These are phyloP conservation scores for Gigaspora rosea DNA, from an alignment of 192 early-diverging fungal genomes.

Conservation along the genomic window DNA sequence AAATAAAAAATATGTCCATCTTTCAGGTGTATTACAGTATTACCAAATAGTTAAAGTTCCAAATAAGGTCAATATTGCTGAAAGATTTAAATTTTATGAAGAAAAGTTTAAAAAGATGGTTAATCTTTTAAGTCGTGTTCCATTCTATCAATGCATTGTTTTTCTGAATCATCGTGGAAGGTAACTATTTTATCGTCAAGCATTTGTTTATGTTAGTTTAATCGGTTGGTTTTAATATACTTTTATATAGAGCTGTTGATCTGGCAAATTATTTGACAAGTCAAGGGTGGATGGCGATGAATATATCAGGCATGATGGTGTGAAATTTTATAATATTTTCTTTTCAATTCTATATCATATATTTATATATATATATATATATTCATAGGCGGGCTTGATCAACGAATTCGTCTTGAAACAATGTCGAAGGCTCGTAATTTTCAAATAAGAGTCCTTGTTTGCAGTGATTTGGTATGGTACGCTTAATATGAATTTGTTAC, in stretches of 20 bases:
- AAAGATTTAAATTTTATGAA: conserved; percentile 41
- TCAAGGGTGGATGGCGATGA: conserved; percentile 52
- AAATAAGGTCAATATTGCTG: conserved; percentile 32
- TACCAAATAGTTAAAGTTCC: conserved; percentile 36
- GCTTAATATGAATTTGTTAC: not conserved
- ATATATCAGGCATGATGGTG: conserved; percentile 38
- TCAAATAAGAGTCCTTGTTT: conserved; percentile 56
- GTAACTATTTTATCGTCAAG: not conserved
- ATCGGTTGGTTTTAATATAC: not conserved
- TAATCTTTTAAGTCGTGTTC: conserved; percentile 46
- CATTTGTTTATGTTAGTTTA: not conserved
- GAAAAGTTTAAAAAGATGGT: conserved; percentile 51
- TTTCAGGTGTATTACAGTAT: conserved; percentile 56
- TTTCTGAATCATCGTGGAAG: conserved; percentile 57
- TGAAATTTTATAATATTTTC: not conserved
- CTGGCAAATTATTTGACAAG: conserved; percentile 50
- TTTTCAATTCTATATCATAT: not conserved
- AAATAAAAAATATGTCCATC: not conserved
- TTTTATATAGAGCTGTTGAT: conserved; percentile 43
- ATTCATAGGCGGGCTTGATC: conserved; percentile 43
- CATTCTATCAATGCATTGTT: conserved; percentile 64
- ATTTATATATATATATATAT: not conserved
- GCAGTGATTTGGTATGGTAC: conserved; percentile 66
- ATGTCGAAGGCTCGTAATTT: conserved; percentile 58
- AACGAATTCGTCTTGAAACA: conserved; percentile 46